A percentile compares a stretch with the other conserved stretches of the same genome.
These are phyloP conservation scores for Lecanicillium sp. DNA, from an alignment of 2,329 filamentous ascomycete species.

Conservation along the genomic window DNA sequence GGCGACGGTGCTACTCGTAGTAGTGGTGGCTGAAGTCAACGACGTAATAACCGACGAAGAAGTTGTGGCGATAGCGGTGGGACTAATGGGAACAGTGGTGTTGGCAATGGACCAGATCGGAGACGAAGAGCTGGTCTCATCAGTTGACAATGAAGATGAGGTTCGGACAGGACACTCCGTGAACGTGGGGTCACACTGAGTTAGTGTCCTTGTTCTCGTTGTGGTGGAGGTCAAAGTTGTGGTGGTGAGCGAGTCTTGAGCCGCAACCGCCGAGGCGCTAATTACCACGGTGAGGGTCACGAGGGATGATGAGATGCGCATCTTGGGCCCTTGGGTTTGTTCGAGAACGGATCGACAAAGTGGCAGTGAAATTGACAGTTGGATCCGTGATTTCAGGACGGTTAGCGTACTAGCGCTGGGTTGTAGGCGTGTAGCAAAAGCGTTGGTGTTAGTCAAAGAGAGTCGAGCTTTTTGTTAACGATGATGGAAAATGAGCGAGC, in stretches of 20 bases:
- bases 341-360: not conserved
- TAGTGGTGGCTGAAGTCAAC: not conserved
- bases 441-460: too few species aligned
- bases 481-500: too few species aligned
- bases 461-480: too few species aligned
- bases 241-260: slow-evolving; percentile 21
- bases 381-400: too few species aligned
- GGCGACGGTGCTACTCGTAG: slow-evolving; percentile 20
- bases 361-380: too few species aligned
- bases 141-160: slow-evolving; percentile 13
- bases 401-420: too few species aligned
- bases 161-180: slow-evolving; percentile 33
- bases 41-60: slow-evolving; percentile 6
- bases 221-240: slow-evolving; percentile 35
- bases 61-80: slow-evolving; percentile 9
- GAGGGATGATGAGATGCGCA: slow-evolving; percentile 37
- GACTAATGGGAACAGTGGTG: slow-evolving; percentile 2
- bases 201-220: slow-evolving; percentile 37
- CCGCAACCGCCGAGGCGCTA: slow-evolving; percentile 28
- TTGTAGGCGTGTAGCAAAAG: too few species aligned
- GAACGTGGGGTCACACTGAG: slow-evolving; percentile 34
- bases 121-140: slow-evolving; percentile 6
- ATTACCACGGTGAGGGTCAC: slow-evolving; percentile 31
- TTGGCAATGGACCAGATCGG: not conserved
- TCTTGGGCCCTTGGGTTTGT: slow-evolving; percentile 22